A percentile compares a stretch with the other conserved stretches of the same genome.
Conservation (phyloP, 1,284 basidiomycete genomes). For the Coniferiporia sulphurascens region DNA sequence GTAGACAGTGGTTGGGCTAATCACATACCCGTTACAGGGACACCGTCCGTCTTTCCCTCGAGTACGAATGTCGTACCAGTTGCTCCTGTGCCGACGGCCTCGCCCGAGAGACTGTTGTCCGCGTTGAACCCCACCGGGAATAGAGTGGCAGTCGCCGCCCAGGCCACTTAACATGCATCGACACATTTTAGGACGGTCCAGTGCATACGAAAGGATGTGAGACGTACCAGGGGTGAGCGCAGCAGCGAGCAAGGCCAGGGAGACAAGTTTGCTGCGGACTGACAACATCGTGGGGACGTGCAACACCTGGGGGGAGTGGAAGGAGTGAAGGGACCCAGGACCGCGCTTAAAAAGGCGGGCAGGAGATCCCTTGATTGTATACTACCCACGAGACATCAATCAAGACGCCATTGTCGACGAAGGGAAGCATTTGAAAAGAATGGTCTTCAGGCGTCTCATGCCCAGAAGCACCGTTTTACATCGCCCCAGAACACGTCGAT, state of each 20-base stretch:
- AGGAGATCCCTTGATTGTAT: too few species aligned
- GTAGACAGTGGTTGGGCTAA: background rate
- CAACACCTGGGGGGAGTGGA: too few species aligned
- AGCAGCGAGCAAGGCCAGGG: background rate
- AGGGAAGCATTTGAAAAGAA: too few species aligned
- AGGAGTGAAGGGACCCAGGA: too few species aligned
- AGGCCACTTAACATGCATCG: background rate
- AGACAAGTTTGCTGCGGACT: background rate
- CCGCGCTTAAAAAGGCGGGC: too few species aligned
- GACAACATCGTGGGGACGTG: background rate
- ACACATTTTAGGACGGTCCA: background rate
- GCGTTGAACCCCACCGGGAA: background rate
- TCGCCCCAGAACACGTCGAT: too few species aligned
- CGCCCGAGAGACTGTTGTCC: background rate
- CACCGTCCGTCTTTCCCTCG: background rate
- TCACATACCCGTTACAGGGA: background rate
- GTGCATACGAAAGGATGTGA: background rate
- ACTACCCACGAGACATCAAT: too few species aligned
- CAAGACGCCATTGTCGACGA: too few species aligned
- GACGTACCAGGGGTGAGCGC: background rate
- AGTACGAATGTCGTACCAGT: background rate
- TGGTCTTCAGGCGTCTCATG: too few species aligned
- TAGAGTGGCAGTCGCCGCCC: background rate
- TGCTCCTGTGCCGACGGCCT: background rate
- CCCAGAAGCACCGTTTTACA: too few species aligned